These are phyloP conservation scores for Obba rivulosa DNA, from an alignment of 768 basidiomycete species.

Conservation along the genomic window DNA sequence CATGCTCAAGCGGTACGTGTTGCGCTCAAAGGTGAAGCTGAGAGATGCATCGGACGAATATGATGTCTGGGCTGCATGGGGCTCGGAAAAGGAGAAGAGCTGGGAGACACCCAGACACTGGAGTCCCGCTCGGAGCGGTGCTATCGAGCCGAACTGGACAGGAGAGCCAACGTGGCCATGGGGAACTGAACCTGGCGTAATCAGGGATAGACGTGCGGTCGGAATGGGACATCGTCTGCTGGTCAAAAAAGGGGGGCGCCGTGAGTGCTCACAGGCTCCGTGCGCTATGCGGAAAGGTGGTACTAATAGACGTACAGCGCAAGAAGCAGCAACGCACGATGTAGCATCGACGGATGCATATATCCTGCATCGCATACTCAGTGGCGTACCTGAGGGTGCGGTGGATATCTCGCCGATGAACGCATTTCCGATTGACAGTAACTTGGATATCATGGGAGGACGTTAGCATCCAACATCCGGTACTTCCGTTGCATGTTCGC, in stretches of 20 bases:
- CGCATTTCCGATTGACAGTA: slow-evolving; percentile 91
- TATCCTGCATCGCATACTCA: slow-evolving; percentile 68
- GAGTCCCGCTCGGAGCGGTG: slow-evolving; percentile 63
- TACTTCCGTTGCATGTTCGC: slow-evolving; percentile 5
- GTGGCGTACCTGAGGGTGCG: slow-evolving; percentile 85
- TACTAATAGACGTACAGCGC: slow-evolving; percentile 32
- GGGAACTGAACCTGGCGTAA: slow-evolving; percentile 46
- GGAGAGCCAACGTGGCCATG: slow-evolving; percentile 46
- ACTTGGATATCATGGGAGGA: slow-evolving; percentile 92
- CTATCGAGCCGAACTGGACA: slow-evolving; percentile 73
- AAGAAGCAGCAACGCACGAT: slow-evolving; percentile 54
- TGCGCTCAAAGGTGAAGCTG: slow-evolving; percentile 86
- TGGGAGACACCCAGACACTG: slow-evolving; percentile 41
- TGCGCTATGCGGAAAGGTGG: not conserved
- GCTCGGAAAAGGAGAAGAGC: slow-evolving; percentile 33
- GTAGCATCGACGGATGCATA: slow-evolving; percentile 51
- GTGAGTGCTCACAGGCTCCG: slow-evolving; percentile 45
- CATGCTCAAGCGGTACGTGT: slow-evolving; percentile 77
- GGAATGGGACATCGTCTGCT: slow-evolving; percentile 78
- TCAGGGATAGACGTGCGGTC: slow-evolving; percentile 62
- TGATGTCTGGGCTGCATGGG: slow-evolving; percentile 83
- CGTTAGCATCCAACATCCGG: slow-evolving; percentile 43
- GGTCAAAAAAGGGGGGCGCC: slow-evolving; percentile 60
- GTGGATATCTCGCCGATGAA: slow-evolving; percentile 70
- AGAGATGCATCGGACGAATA: slow-evolving; percentile 73